Base-by-base conservation (phyloP, 805 yeast species). In the Pichia pseudocactophila region DNA sequence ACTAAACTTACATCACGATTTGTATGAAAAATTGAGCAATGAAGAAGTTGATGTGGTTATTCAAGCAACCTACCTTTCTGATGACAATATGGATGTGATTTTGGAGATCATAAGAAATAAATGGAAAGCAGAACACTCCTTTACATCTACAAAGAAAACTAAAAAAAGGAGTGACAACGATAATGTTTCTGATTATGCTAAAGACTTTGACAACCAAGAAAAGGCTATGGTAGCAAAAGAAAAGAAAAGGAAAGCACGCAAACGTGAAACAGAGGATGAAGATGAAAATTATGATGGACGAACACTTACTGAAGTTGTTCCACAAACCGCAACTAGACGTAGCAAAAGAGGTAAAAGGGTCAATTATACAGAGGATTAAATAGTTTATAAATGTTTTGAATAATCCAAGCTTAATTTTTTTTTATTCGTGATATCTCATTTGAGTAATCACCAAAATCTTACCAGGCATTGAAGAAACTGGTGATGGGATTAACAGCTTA, bases 401-500 rank as follows among this genome's bases (percentile, higher is more conserved):
- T 5, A 7, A 19, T 6, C 7, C 16, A 32, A 5, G n/a, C 10
- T 17, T 32, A 12, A 11, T 16, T 6, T 12, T 30, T 15, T 27
- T 30, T 55, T 63, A 90, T 65, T 92, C 99, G 39, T 80, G 75
- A 59, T 86, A 92, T 50, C 95, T 80, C 52, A 77, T 78, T 32
- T 77, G 76, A 2, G 97, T 95, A 37, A 89, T 63, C 3, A 92
- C 59, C 53, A 86, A 68, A 2, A 83, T 78, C 48, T 79, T 76
- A 20, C 78, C 70, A 0, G 98, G 98, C 19, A 89, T 65, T 33
- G 80, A 64, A 20, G 55, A 66, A 1, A 95, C 94, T 2, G 96
- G 96, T 5, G 86, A 82, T 0, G 99, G 97, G 47, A 88, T 68
- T 47, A 90, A 66, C 8, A 92, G 69, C 53, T 80, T 80, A 42